These are phyloP conservation scores for Erysimum cheiri DNA, from an alignment of 441 rosid species.

Conservation along the genomic window DNA sequence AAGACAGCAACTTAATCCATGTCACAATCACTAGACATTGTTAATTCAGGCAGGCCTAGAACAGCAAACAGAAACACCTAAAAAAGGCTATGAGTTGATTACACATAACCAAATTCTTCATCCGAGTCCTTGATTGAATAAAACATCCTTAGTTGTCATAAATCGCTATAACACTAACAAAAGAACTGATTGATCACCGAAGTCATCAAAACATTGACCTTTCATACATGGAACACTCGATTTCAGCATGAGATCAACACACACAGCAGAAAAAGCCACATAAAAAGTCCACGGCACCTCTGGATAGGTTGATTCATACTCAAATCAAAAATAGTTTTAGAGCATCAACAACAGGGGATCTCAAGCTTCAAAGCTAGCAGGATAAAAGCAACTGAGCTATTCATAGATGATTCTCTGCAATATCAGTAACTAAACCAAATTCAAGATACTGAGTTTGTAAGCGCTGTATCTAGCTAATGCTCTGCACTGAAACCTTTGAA, in stretches of 20 bases:
- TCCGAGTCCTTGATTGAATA: background rate
- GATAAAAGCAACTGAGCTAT: background rate
- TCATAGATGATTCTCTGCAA: background rate
- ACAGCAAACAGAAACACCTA: conserved; percentile 17
- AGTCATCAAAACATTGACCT: background rate
- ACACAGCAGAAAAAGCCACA: conserved; percentile 8
- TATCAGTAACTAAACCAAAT: conserved; percentile 13
- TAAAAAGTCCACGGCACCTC: background rate
- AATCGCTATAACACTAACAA: background rate
- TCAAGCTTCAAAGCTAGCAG: background rate
- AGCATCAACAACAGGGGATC: conserved; percentile 7
- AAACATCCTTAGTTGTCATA: background rate
- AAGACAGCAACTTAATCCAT: background rate
- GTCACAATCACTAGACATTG: conserved; percentile 12
- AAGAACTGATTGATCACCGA: background rate
- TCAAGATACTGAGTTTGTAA: conserved; percentile 16
- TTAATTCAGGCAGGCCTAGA: background rate
- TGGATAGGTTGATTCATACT: background rate
- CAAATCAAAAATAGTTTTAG: background rate
- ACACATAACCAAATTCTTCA: background rate
- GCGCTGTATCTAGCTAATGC: conserved; percentile 16
- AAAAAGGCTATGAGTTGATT: background rate
- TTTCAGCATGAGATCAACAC: background rate
- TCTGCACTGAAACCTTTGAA: conserved; percentile 11
- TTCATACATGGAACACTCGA: background rate